These are phyloP conservation scores for Arctium minus DNA, from an alignment of 129 eudicot species.

Conservation along the genomic window DNA sequence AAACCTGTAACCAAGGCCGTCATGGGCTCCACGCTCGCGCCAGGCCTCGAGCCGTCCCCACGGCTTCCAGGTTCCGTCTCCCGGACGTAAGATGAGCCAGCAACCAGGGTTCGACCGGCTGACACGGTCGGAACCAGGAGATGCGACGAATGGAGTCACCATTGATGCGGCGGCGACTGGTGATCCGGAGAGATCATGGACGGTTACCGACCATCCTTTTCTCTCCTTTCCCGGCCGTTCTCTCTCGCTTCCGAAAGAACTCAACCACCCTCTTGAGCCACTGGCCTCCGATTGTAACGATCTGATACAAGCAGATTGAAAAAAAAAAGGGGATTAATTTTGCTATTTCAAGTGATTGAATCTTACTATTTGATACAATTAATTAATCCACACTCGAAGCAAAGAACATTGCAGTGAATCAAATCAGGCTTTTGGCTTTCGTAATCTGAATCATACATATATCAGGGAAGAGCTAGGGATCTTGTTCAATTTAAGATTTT, in stretches of 20 bases:
- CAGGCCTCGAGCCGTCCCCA: constrained; percentile 86
- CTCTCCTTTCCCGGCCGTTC: constrained; percentile 57
- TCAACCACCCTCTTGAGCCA: constrained; percentile 44
- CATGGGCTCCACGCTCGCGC: constrained; percentile 59
- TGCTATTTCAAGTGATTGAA: neutral
- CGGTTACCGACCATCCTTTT: constrained; percentile 71
- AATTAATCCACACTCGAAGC: too few species aligned
- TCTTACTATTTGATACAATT: neutral
- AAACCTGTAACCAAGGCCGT: constrained; percentile 69
- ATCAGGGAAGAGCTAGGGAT: too few species aligned
- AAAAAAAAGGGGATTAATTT: constrained; percentile 7
- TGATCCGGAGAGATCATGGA: constrained; percentile 67
- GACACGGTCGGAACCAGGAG: constrained; percentile 69
- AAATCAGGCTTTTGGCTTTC: too few species aligned
- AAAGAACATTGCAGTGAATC: too few species aligned
- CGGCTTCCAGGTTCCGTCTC: constrained; percentile 66
- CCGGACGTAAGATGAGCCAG: constrained; percentile 70
- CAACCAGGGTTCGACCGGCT: constrained; percentile 73
- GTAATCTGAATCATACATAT: too few species aligned
- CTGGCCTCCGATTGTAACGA: constrained; percentile 42
- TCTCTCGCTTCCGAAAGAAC: constrained; percentile 63
- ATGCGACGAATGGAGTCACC: constrained; percentile 69
- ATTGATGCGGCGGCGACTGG: constrained; percentile 70
- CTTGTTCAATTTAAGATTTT: too few species aligned
- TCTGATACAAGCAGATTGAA: constrained; percentile 6